These are phyloP conservation scores for Fusarium chlamydosporum DNA, from an alignment of 2,329 filamentous ascomycete genomes.

Conservation along the genomic window DNA sequence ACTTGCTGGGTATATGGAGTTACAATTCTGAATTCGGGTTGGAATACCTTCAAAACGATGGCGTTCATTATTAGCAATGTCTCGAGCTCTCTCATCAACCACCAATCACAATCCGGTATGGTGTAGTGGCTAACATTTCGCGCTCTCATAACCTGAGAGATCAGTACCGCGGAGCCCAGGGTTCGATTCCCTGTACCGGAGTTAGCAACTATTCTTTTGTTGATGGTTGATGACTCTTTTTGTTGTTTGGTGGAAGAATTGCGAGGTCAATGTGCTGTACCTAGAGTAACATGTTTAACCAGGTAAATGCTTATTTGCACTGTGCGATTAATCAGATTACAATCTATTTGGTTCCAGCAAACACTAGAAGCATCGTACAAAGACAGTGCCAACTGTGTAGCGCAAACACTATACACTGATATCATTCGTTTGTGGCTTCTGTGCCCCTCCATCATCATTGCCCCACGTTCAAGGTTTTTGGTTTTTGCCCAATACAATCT, in stretches of 20 bases:
- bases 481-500: slow-evolving; percentile 47
- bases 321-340: not conserved
- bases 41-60: not conserved
- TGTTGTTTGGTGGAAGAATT: not conserved
- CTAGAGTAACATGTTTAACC: not conserved
- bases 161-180: slow-evolving; percentile 12
- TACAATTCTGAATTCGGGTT: not conserved
- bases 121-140: slow-evolving; percentile 41
- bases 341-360: slow-evolving; percentile 37
- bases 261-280: not conserved
- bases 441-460: slow-evolving; percentile 51
- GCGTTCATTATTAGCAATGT: fast-evolving
- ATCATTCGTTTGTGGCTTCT: slow-evolving; percentile 50
- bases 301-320: not conserved
- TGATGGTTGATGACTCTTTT: not conserved
- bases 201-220: not conserved
- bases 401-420: slow-evolving; percentile 51
- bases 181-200: slow-evolving; percentile 19
- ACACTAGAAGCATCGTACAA: slow-evolving; percentile 25
- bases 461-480: slow-evolving; percentile 52
- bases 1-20: not conserved
- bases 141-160: slow-evolving; percentile 2
- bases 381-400: slow-evolving; percentile 30
- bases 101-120: slow-evolving; percentile 48
- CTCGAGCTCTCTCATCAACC: not conserved